Base-by-base conservation (phyloP, 129 eudicot species). In the Dittrichia graveolens region DNA sequence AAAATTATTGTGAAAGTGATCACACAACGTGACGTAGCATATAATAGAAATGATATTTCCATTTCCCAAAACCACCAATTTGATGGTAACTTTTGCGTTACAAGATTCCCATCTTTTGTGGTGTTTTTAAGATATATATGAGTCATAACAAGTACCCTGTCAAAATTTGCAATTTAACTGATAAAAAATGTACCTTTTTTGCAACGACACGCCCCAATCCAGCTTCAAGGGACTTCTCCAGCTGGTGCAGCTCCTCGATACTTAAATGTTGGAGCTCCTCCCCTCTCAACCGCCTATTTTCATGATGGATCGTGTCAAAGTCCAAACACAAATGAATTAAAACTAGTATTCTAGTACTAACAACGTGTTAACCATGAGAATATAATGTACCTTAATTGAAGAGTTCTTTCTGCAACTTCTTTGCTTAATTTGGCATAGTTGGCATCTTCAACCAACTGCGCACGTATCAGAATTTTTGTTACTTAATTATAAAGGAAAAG, bases 251-350 rank as follows among this genome's bases (percentile, higher is more conserved):
- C 57, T 93, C 98, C 42, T 90, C 93, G 39, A 93, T 84, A 53
- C 76, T 75, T 62, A 93, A 75, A 45, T 79, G 85, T 72, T 75
- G 95, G 52, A 93, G 96, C 73, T 93, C 96, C 80, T 93, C 98
- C 13, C 98, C 98, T 56, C 98, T 87, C 95, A 93, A 85, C 67
- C 79, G 91, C 86, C 98, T 93, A 77, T 69, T 43, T 74, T 63
- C 61, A 47, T 42, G 38, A 37, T 61, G 59, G 12, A 67, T 57
- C 37, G 7, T 49, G 40, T 42, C 54, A 18, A 56, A 67, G 38
- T 69, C 65, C 52, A 40, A 34, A 44, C 39, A 47, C 40, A 37
- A 2, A 71, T 72, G 42, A 72, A 18, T 13, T 37, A 69, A 59
- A n/a, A 48, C 40, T 3, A 52, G 31, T 34, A 31, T 31, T 35